Base-by-base conservation (phyloP, 1,284 basidiomycete species). In the Kwoniella shivajii region DNA sequence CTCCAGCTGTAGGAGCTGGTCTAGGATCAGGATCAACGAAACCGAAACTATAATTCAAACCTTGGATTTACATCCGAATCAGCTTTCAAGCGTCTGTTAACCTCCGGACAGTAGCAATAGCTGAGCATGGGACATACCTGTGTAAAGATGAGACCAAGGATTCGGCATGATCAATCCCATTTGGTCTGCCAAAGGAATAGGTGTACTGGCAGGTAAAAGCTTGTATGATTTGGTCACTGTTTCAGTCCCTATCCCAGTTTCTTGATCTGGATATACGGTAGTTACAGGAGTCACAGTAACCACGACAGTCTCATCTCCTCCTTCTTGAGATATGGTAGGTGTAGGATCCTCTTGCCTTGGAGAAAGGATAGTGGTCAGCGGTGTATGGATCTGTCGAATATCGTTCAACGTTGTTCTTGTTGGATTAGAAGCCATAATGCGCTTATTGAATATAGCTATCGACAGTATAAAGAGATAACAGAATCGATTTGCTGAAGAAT, bases 151-250 rank as follows among this genome's bases (percentile, higher is more conserved):
- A 6, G 56, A 38, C 52, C 59, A 66, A 2, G 77, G 77, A 50
- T 74, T 66, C 3, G 77, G 77, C 72, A 78, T 73, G 54, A 78
- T 73, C 31, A 78, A 56, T 0, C 75, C 77, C 45, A 78, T 70
- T 10, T 63, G 68, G 22, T 54, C 63, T 3, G 65, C 68, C 11
- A 76, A 39, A 3, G 65, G 66, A 4, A 75, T 57, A 13, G 66
- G 64, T 6, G 62, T 61, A 4, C 57, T 56, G 20, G 59, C 62
- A 0, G 62, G 54, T 4, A 33, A 45, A 3, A 66, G 49, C n/a
- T 49, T 50, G 20, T 49, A 50, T 6, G 36, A 34, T 24, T 24
- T 50, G 20, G 56, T 58, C 5, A 34, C 14, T 26, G 49, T 51
- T 29, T 33, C 51, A 10, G 51, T 53, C 41, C 31, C 34, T n/a